Base-by-base conservation (phyloP, 495 filamentous ascomycete genomes). In the Penicillium verhagenii region DNA sequence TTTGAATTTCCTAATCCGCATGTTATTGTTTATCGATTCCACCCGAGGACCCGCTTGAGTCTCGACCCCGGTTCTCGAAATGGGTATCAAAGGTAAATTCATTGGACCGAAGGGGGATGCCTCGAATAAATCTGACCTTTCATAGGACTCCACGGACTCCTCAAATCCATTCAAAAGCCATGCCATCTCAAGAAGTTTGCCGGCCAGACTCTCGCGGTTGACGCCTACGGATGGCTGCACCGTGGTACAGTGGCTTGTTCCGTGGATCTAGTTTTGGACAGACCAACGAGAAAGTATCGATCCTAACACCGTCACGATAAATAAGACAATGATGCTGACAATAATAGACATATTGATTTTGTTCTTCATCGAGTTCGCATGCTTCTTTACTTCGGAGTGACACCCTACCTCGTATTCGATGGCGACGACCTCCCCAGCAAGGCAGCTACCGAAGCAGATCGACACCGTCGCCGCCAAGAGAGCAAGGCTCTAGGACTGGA, bases 211-310 rank as follows among this genome's bases (percentile, higher is more conserved):
- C 81, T 99, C 38, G 95, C 89, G 3, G 84, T 99, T 14, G 95
- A 99, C 70, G 92, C 88, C 53, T 99, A 99, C 78, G 94, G 92
- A 66, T 99, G 95, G 95, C 85, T 99, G 29, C 95, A 99, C 68
- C 88, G 95, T 57, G 95, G 93, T 26, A 90, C 92, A 21, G 84
- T 95, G 47, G 79, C 92, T 21, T 99, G 94, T 68, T 89, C 93
- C 51, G 85, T 96, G 57, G 95, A 97, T 55, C 79, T 99, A 43
- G 95, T 92, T 25, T 78, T 91, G 60, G 89, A 86, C 60, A 91
- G 88, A 68, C 91, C 91, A 18, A 97, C 91, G 5, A 84, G 81
- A 48, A 96, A 91, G 89, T 96, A 76, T 59, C n/a, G 81, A 74
- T 23, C 2, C 4, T 4, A 26, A 51, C 9, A 14, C 49, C 25